phyloP scores from a whole-genome alignment of 139 green algal species.

The Gonium pectorale region DNA sequence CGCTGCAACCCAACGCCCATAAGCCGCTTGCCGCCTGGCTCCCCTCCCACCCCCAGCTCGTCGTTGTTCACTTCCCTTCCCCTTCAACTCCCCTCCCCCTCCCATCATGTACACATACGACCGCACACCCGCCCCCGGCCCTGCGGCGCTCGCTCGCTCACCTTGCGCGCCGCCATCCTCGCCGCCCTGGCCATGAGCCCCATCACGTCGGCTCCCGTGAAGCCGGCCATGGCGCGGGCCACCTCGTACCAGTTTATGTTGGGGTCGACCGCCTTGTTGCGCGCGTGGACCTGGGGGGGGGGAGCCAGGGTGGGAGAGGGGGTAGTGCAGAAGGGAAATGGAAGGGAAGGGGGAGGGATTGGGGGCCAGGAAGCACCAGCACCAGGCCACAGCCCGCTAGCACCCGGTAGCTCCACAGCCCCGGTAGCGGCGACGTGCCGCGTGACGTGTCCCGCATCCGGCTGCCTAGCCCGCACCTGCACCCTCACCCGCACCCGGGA shows the following conservation, averaged over 20 bases:
- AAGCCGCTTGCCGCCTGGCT: neutral
- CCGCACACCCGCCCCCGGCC: no score
- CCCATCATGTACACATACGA: no score
- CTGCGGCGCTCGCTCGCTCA: neutral
- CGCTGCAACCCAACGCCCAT: neutral
- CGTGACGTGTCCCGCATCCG: no score
- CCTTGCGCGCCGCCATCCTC: slow-evolving; percentile 80
- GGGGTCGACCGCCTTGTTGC: slow-evolving; percentile 82
- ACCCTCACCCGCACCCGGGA: no score
- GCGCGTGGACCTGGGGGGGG: slow-evolving; percentile 82
- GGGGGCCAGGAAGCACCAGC: no score
- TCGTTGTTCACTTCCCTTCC: neutral
- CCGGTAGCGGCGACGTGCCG: no score
- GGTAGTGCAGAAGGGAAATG: neutral
- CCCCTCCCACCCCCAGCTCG: neutral
- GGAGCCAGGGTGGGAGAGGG: neutral
- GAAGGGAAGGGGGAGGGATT: neutral
- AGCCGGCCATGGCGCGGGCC: slow-evolving; percentile 87
- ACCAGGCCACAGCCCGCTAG: no score
- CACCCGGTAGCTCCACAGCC: no score
- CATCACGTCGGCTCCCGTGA: slow-evolving; percentile 94
- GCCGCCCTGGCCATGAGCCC: slow-evolving; percentile 90
- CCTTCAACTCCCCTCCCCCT: neutral
- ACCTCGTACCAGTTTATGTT: slow-evolving; percentile 86
- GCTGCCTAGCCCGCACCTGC: no score